Conservation (phyloP, 768 basidiomycete species). For the Boletus vinaceobasis region DNA sequence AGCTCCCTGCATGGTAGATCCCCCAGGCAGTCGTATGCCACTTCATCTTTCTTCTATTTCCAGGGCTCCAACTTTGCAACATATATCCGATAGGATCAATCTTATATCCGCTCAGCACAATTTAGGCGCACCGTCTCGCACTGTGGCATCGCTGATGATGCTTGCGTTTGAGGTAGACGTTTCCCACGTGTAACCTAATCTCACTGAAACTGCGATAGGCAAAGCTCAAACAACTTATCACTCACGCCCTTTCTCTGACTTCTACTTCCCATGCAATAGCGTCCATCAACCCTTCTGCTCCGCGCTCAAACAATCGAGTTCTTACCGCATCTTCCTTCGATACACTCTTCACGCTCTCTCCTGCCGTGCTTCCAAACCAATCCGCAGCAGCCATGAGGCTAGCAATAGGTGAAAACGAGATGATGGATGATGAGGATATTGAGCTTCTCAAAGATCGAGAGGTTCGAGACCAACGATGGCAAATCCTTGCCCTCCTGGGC, state of each 20-base stretch:
- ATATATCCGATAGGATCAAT: constrained; percentile 76
- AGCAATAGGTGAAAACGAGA: constrained; percentile 51
- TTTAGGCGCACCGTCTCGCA: constrained; percentile 54
- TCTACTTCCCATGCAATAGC: constrained; percentile 73
- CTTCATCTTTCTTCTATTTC: constrained; percentile 74
- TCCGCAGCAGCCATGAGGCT: constrained; percentile 76
- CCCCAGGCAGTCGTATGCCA: constrained; percentile 66
- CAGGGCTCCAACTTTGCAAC: constrained; percentile 69
- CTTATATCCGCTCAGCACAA: constrained; percentile 79
- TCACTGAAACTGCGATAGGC: constrained; percentile 42
- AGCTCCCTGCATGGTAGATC: constrained; percentile 40
- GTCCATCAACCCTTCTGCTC: constrained; percentile 61
- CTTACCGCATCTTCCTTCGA: constrained; percentile 72
- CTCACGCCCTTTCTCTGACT: constrained; percentile 73
- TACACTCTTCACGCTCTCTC: constrained; percentile 72
- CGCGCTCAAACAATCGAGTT: constrained; percentile 39
- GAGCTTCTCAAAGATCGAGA: constrained; percentile 59
- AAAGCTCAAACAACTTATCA: constrained; percentile 80
- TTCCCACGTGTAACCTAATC: background rate
- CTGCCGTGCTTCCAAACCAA: constrained; percentile 73
- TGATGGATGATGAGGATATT: constrained; percentile 44
- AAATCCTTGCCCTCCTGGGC: constrained; percentile 69
- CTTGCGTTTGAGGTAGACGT: constrained; percentile 71
- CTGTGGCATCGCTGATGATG: constrained; percentile 66
- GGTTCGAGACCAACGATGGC: constrained; percentile 69